Percentiles rank a stretch among this genome's conserved stretches.
Conservation (phyloP, 768 basidiomycete genomes). For the Tricholoma furcatifolium region DNA sequence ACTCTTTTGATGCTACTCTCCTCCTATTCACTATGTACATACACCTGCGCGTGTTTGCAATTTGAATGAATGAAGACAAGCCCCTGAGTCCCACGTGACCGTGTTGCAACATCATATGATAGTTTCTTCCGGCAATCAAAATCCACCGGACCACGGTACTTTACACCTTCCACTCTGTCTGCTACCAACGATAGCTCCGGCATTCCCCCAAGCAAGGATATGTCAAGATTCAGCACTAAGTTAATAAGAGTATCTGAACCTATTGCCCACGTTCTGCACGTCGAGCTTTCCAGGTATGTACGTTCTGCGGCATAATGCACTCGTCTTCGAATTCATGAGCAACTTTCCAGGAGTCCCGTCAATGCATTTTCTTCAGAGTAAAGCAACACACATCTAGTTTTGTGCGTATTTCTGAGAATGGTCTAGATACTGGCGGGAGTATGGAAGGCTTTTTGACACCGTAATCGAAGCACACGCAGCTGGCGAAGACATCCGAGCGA, state of each 20-base stretch:
- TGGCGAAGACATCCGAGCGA: constrained; percentile 56
- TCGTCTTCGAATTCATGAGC: background rate
- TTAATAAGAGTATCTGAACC: constrained; percentile 51
- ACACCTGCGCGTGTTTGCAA: too few relatives aligned
- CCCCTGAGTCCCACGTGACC: too few relatives aligned
- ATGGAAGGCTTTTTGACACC: constrained; percentile 58
- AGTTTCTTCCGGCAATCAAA: too few relatives aligned
- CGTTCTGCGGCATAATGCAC: background rate
- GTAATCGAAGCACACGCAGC: constrained; percentile 38
- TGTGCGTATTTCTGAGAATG: background rate
- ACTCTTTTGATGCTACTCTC: too few relatives aligned
- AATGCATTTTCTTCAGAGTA: constrained; percentile 64
- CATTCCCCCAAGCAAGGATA: too few relatives aligned
- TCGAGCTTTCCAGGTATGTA: constrained; percentile 44
- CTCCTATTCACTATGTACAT: too few relatives aligned
- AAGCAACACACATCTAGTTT: background rate
- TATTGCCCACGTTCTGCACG: constrained; percentile 40
- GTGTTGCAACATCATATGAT: too few relatives aligned
- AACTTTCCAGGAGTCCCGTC: constrained; percentile 48
- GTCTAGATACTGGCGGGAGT: constrained; percentile 70
- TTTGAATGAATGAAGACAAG: too few relatives aligned
- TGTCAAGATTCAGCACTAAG: constrained; percentile 23
- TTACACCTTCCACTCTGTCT: too few relatives aligned
- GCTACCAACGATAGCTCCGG: background rate
- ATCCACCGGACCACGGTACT: too few relatives aligned